Base-by-base conservation (phyloP, 164 flowering plant species). In the Liquidambar formosana region DNA sequence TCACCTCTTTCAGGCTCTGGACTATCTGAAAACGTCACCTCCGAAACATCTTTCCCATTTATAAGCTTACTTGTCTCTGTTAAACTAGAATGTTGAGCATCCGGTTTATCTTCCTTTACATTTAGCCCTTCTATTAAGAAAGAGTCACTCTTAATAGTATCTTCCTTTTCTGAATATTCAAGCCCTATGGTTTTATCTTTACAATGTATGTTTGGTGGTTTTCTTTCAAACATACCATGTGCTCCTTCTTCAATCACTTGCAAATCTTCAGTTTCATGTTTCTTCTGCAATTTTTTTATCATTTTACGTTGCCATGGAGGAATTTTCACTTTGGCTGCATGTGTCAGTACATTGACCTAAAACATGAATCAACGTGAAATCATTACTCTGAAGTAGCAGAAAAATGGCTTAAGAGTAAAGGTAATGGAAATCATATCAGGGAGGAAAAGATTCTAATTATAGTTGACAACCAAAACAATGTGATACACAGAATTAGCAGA, bases 281-380 rank as follows among this genome's bases (percentile, higher is more conserved):
- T 63, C 60, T 72, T 75, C 52, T 68, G 78, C 71, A 81, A 46
- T 23, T 63, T 68, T 19, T 56, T 63, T 46, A 86, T 82, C 22
- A 44, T 64, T 64, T 65, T 57, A 14, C 47, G 56, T 73, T 89
- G 86, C 80, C 78, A 69, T 19, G 71, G 27, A 23, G 78, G 51
- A 51, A 85, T 60, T 59, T 83, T 80, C 64, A 84, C 91, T 71
- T 84, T 76, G 14, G 78, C 53, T 46, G 87, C 78, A 74, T 92
- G 97, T 4, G 85, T 83, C 77, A 92, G 78, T 43, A 92, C 83
- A 73, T 90, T 90, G 21, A 90, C 90, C 93, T 90, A 74, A 10
- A 62, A 75, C 56, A 53, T 8, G 22, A 51, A 57, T 26, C 10
- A 61, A 25, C 61, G 19, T 16, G 51, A 18, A 12, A 23, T 53